Base-by-base conservation (phyloP, 768 basidiomycete species). In the Jaapia argillacea region DNA sequence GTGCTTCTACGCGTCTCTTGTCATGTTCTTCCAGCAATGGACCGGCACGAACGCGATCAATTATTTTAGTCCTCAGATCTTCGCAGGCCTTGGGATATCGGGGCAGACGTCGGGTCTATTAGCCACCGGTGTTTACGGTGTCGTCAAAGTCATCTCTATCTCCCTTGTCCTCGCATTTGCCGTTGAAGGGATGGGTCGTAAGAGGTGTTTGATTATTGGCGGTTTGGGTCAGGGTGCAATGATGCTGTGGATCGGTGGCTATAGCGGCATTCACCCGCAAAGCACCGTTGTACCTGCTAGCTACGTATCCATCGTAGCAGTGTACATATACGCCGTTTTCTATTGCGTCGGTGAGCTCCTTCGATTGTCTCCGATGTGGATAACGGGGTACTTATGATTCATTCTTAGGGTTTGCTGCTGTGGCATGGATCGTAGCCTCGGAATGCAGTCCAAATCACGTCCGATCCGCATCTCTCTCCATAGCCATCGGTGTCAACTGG, bases 41-140 rank as follows among this genome's bases (percentile, higher is more conserved):
- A 74, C 70, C 0, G 75, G 75, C 12, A 71, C 71, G 10, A 75
- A 76, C 48, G 65, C 72, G 2, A 71, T 76, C 51, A 74, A 74
- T 51, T 77, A 77, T 49, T 77, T 67, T 46, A 68, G 68, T 48
- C 75, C 75, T 0, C 52, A 65, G 31, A 71, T 77, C 47, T 76
- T 77, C 48, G 64, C 65, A 3, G 56, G 57, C 27, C 58, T 77
- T 13, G 75, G 75, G 2, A 66, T 75, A 20, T 61, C 58, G 1
- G 67, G 69, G 3, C 67, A 60, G 21, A 63, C 51, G 5, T 57
- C 70, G 3, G 65, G 61, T 14, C 58, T 77, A 5, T 65, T 77
- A 28, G 74, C 75, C 3, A 75, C 75, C 4, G 75, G 75, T 47
- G 50, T 58, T 46, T 64, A 62, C 41, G 59, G 64, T 24, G 43